These are phyloP conservation scores for Geotrichum phurueaensis DNA, from an alignment of 1,139 yeast genomes.

Conservation along the genomic window DNA sequence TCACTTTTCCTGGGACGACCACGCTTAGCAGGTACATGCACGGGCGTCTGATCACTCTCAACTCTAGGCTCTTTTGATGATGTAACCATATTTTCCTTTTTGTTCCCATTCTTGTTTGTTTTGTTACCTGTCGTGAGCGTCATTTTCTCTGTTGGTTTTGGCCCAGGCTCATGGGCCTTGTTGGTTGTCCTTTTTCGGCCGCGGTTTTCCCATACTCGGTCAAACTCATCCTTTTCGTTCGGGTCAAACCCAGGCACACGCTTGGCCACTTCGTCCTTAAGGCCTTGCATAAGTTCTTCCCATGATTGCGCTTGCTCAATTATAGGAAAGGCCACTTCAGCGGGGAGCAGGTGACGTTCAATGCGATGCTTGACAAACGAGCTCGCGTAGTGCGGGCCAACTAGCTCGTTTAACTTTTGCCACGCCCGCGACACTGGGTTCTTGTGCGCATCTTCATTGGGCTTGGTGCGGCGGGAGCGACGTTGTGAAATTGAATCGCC, in stretches of 20 bases:
- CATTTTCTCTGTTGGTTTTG: no score
- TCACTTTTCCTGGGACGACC: background rate
- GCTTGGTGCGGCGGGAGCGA: background rate
- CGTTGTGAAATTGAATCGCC: background rate
- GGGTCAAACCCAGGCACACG: background rate
- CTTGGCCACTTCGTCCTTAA: background rate
- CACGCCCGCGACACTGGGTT: background rate
- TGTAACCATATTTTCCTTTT: no score
- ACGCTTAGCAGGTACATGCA: background rate
- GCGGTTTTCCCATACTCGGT: background rate
- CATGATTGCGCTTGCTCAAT: background rate
- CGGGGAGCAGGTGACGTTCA: background rate
- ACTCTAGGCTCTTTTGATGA: background rate
- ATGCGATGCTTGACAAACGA: background rate
- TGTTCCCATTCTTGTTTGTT: background rate
- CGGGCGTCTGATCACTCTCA: background rate
- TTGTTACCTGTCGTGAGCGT: background rate
- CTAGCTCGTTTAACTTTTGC: background rate
- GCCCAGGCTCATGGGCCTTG: background rate
- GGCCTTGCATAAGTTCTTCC: background rate
- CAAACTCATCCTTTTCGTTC: background rate
- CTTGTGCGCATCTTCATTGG: background rate
- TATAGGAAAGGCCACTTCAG: background rate
- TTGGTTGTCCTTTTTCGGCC: background rate
- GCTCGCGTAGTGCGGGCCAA: background rate